A percentile compares a stretch with the other conserved stretches of the same genome.
Evolutionary conservation across 495 filamentous ascomycete genomes (phyloP).

Genomic region (Podospora tetraspora): DNA sequence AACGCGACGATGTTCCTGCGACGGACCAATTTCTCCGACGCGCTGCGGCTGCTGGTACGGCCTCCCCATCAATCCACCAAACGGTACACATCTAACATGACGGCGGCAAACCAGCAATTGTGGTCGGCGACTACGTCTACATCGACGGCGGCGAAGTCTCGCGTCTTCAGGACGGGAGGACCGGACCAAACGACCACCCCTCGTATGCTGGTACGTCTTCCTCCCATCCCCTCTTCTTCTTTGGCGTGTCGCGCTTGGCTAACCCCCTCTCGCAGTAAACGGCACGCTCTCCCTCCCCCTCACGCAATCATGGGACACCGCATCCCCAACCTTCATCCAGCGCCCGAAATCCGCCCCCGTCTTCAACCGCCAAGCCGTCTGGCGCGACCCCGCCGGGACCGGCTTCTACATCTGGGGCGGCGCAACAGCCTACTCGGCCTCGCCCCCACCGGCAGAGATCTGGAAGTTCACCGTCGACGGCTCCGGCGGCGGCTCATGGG

Average conservation of each 20-base stretch:
- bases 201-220: not conserved
- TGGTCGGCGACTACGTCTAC: slow-evolving; percentile 7
- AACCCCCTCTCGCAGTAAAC: slow-evolving; percentile 1
- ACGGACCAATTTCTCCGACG: not conserved
- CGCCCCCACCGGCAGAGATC: slow-evolving; percentile 22
- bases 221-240: no score
- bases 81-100: not conserved
- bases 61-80: not conserved
- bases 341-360: slow-evolving; percentile 26
- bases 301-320: slow-evolving; percentile 30
- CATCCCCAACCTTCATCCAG: slow-evolving; percentile 22
- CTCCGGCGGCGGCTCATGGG: slow-evolving; percentile 30
- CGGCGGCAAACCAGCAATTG: not conserved
- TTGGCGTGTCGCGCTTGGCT: not conserved
- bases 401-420: slow-evolving; percentile 34
- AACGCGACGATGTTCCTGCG: not conserved
- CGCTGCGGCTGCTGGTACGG: not conserved
- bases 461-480: slow-evolving; percentile 30
- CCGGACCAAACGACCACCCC: not conserved
- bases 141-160: slow-evolving; percentile 10
- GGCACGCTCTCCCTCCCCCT: slow-evolving; percentile 30
- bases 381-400: slow-evolving; percentile 22
- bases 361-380: slow-evolving; percentile 28
- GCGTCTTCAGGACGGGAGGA: not conserved
- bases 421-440: slow-evolving; percentile 12